phyloP scores from a whole-genome alignment of 2,329 filamentous ascomycete genomes.

The Calonectria crousiana region DNA sequence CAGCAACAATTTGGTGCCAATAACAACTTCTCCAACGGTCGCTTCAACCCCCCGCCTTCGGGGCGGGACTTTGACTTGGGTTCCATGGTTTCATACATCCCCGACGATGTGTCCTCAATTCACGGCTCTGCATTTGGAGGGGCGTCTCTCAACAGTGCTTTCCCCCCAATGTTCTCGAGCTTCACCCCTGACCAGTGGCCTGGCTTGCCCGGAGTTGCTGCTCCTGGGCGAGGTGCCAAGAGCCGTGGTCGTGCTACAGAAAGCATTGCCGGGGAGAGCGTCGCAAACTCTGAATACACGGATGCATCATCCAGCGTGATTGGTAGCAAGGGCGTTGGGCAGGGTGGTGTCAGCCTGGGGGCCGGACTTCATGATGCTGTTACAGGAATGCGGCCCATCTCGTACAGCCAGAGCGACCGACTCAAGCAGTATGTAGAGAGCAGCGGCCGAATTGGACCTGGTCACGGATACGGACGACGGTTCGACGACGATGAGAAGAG shows the following conservation, averaged over 20 bases:
- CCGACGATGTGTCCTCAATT: slow-evolving; percentile 95
- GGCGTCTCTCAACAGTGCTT: slow-evolving; percentile 78
- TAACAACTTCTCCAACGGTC: slow-evolving; percentile 53
- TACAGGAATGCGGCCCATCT: slow-evolving; percentile 73
- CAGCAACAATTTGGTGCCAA: slow-evolving; percentile 69
- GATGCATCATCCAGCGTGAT: slow-evolving; percentile 85
- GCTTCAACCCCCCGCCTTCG: slow-evolving; percentile 56
- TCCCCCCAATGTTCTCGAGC: slow-evolving; percentile 94
- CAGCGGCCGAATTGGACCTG: slow-evolving; percentile 75
- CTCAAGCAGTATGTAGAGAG: slow-evolving; percentile 95
- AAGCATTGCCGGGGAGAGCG: slow-evolving; percentile 91
- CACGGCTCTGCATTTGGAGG: slow-evolving; percentile 92
- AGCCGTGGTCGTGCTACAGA: slow-evolving; percentile 75
- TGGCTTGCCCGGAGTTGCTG: slow-evolving; percentile 74
- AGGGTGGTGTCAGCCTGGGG: slow-evolving; percentile 88
- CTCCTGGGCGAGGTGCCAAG: slow-evolving; percentile 74
- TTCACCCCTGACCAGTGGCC: slow-evolving; percentile 94
- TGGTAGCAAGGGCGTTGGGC: slow-evolving; percentile 79
- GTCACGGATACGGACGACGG: slow-evolving; percentile 77
- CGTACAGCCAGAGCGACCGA: slow-evolving; percentile 77
- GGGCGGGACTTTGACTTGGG: slow-evolving; percentile 78
- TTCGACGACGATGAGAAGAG: slow-evolving; percentile 96
- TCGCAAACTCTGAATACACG: slow-evolving; percentile 90
- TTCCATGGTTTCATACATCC: slow-evolving; percentile 94
- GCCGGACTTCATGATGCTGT: slow-evolving; percentile 81